phyloP scores from a whole-genome alignment of 495 filamentous ascomycete species.

The Penicillium diatomitis region DNA sequence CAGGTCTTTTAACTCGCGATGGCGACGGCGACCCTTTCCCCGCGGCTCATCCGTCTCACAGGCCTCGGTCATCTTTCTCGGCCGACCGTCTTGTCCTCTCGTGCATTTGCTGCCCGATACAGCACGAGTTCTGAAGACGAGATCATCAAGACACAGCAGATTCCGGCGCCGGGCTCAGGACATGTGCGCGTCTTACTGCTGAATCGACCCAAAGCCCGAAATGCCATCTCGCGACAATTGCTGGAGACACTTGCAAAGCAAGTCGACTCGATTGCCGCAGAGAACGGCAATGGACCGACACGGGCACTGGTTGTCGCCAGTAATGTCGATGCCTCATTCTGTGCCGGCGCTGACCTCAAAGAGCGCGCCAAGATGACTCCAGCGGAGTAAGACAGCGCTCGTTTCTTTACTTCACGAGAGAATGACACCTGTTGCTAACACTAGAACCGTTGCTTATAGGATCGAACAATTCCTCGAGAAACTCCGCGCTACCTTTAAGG shows the following conservation, averaged over 20 bases:
- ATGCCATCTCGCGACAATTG: slow-evolving; percentile 77
- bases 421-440: too few species aligned
- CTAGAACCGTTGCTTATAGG: slow-evolving; percentile 27
- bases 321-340: slow-evolving; percentile 73
- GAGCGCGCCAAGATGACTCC: slow-evolving; percentile 66
- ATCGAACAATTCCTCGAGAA: slow-evolving; percentile 64
- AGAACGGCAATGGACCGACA: slow-evolving; percentile 56
- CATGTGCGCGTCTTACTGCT: slow-evolving; percentile 82
- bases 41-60: slow-evolving; percentile 22
- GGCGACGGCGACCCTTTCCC: slow-evolving; percentile 20
- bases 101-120: slow-evolving; percentile 27
- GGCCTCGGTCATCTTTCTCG: slow-evolving; percentile 9
- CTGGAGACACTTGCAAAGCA: slow-evolving; percentile 61
- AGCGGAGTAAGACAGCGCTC: slow-evolving; percentile 45
- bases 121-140: slow-evolving; percentile 30
- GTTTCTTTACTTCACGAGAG: too few species aligned
- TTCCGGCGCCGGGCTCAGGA: slow-evolving; percentile 73
- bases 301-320: slow-evolving; percentile 71
- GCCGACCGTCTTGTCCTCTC: slow-evolving; percentile 15
- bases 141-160: slow-evolving; percentile 57
- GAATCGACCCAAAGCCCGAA: slow-evolving; percentile 73
- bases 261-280: slow-evolving; percentile 56
- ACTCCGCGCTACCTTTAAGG: slow-evolving; percentile 62
- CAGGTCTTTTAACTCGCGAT: neutral
- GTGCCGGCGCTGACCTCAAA: slow-evolving; percentile 90